Percentiles rank a stretch among this genome's conserved stretches.
Conservation (phyloP, 768 basidiomycete genomes). For the Russula ochroleuca region DNA sequence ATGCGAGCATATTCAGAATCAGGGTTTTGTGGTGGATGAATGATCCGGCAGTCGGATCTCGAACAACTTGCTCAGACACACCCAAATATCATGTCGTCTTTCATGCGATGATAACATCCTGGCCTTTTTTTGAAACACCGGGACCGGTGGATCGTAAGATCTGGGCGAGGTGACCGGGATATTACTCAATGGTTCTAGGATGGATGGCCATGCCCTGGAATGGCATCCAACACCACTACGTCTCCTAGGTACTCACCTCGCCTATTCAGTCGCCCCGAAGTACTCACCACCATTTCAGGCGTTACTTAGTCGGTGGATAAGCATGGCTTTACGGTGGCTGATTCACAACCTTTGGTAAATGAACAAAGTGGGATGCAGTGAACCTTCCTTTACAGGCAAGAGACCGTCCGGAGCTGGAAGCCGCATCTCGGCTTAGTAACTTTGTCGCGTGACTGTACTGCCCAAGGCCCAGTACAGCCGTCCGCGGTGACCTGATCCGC, state of each 20-base stretch:
- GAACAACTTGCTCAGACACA: not conserved
- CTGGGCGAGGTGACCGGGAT: too few relatives aligned
- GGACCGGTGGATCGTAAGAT: too few relatives aligned
- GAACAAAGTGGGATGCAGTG: too few relatives aligned
- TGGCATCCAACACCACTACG: too few relatives aligned
- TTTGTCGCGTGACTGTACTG: not conserved
- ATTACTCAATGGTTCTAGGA: too few relatives aligned
- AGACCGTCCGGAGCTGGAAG: not conserved
- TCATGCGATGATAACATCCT: too few relatives aligned
- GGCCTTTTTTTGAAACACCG: too few relatives aligned
- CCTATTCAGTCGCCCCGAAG: not conserved
- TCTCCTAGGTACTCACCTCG: too few relatives aligned
- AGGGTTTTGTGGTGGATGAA: not conserved
- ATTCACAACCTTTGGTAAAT: not conserved
- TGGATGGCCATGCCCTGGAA: too few relatives aligned
- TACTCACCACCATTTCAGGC: not conserved
- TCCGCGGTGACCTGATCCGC: not conserved
- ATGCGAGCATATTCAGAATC: not conserved
- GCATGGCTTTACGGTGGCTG: not conserved
- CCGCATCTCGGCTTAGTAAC: too few relatives aligned
- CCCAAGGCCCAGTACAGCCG: too few relatives aligned
- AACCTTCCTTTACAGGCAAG: not conserved
- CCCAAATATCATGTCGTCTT: too few relatives aligned
- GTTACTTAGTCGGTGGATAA: not conserved
- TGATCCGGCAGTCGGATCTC: not conserved